phyloP scores from a whole-genome alignment of 306 rosid species.

The Castanea crenata region DNA sequence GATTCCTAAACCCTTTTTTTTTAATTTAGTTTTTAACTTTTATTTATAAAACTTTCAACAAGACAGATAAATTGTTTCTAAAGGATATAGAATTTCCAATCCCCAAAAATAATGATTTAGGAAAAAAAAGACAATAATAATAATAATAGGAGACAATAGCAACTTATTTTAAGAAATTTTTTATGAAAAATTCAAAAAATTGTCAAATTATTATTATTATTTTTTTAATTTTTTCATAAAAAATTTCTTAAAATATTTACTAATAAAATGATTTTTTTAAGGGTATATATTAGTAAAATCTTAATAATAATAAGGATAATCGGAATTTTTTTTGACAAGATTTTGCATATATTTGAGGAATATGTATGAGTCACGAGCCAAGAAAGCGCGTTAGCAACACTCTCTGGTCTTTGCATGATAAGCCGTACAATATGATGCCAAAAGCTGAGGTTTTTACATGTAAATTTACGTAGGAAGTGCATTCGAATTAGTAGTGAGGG shows the following conservation, averaged over 20 bases:
- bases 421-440: neutral
- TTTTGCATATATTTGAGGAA: neutral
- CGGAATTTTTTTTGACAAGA: neutral
- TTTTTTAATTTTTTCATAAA: neutral
- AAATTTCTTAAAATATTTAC: neutral
- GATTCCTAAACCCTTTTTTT: too few species aligned
- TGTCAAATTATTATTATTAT: too few species aligned
- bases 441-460: neutral
- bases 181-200: too few species aligned
- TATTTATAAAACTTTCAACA: too few species aligned
- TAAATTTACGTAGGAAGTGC: slow-evolving; percentile 1
- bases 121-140: too few species aligned
- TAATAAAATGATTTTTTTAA: too few species aligned
- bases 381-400: neutral
- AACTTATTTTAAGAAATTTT: too few species aligned
- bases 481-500: slow-evolving; percentile 4
- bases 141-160: too few species aligned
- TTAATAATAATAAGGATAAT: neutral
- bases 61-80: too few species aligned
- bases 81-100: too few species aligned
- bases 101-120: too few species aligned
- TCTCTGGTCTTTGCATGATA: neutral
- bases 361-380: neutral
- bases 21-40: too few species aligned
- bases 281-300: neutral